Evolutionary conservation across 345 rosid genomes (phyloP), one percentile per base, ranked within the genome.

Genomic region (Melastoma malabathricum): DNA sequence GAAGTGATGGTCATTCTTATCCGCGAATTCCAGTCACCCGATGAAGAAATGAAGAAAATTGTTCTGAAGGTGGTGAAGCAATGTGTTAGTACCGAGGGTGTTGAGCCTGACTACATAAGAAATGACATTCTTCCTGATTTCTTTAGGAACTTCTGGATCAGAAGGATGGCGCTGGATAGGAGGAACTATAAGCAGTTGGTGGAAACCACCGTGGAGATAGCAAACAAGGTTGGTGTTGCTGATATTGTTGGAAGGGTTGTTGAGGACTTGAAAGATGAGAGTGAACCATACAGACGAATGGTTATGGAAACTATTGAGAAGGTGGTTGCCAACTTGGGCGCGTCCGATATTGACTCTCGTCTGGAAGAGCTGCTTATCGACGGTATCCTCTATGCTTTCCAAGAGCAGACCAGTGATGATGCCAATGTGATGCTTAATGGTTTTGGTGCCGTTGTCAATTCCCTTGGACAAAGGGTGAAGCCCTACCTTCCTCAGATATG

Each of bases 401-500:
- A 92, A 79, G 98, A 92, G 71, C 95, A 92, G 82, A 82, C 96
- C 57, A 80, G 80, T 34, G 98, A 87, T 50, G 96, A 92, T 72
- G 92, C 96, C 48, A 92, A 92, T 75, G 96, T 87, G 57, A 92
- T 92, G 98, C 95, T 92, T 59, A 92, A 92, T 66, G 95, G 96
- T 56, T 92, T 90, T 43, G 96, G 98, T 63, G 98, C 98, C 44
- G 94, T 93, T 43, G 99, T 93, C 63, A 93, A 88, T 73, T 68
- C 89, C 56, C 94, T 93, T 56, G 97, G 99, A 51, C 95, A 80
- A 75, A 74, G 97, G 59, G 99, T 88, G 59, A 93, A 93, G 64
- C 97, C 97, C 43, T 93, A 88, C 58, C 95, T 93, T 70, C 99
- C 99, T 17, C 99, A 93, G 81, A 88, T 93, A 45, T 93, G 99